phyloP scores from a whole-genome alignment of 768 basidiomycete genomes.

The Xerocomellus intermedius region DNA sequence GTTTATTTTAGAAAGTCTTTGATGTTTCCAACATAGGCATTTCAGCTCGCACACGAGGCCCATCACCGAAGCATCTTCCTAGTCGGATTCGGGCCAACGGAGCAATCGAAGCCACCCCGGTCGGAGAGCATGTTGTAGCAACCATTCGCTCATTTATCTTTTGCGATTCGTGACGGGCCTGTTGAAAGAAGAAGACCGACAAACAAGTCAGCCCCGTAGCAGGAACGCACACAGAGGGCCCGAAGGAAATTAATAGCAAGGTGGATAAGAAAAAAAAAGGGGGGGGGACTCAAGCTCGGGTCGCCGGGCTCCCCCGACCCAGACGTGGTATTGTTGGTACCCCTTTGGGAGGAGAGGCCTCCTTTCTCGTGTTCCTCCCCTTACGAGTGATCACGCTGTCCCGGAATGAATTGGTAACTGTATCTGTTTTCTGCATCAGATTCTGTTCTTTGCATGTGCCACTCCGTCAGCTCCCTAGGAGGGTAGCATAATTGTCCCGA shows the following conservation, averaged over 20 bases:
- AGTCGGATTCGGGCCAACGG: constrained; percentile 38
- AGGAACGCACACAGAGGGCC: not conserved
- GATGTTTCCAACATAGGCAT: constrained; percentile 18
- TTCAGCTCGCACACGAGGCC: constrained; percentile 55
- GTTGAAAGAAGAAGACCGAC: not conserved
- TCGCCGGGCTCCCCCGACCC: not conserved
- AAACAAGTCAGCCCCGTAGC: not conserved
- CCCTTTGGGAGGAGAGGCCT: constrained; percentile 2
- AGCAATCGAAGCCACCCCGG: constrained; percentile 51
- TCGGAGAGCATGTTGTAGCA: constrained; percentile 40
- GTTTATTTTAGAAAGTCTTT: constrained; percentile 2
- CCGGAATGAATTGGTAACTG: not conserved
- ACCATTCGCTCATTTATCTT: constrained; percentile 62
- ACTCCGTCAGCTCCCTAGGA: not conserved
- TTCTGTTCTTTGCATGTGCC: not conserved
- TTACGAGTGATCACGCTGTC: not conserved
- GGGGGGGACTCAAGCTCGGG: not conserved
- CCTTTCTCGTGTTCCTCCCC: constrained; percentile 7
- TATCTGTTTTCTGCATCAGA: not conserved
- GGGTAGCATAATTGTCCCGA: not conserved
- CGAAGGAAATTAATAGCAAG: not conserved
- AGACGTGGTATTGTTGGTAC: not conserved
- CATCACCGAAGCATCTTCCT: constrained; percentile 57
- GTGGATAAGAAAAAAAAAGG: not conserved
- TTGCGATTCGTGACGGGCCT: not conserved